Conservation (phyloP, 805 yeast species). For the Starmerella kuoi region DNA sequence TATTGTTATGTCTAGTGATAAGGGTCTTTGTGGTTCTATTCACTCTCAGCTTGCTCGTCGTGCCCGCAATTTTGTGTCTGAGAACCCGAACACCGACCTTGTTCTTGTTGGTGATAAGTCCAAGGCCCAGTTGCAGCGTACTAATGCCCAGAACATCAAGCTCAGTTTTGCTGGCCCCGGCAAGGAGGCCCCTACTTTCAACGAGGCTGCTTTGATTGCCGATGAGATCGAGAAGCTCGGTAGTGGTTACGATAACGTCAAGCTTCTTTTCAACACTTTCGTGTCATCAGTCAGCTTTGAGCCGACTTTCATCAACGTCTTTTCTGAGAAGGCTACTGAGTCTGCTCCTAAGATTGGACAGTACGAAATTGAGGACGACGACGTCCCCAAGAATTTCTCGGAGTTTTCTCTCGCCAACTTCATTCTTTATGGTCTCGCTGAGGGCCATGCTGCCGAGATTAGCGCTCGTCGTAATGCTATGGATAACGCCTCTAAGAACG, state of each 20-base stretch:
- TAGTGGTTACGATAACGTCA: slow-evolving; percentile 54
- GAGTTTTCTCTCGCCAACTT: slow-evolving; percentile 87
- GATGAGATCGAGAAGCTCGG: slow-evolving; percentile 61
- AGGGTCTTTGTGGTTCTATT: slow-evolving; percentile 97
- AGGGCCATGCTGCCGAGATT: slow-evolving; percentile 96
- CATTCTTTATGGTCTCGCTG: slow-evolving; percentile 83
- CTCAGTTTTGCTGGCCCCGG: slow-evolving; percentile 84
- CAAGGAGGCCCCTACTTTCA: slow-evolving; percentile 90
- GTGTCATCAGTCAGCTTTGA: slow-evolving; percentile 81
- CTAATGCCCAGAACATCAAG: slow-evolving; percentile 54
- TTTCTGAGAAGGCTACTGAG: slow-evolving; percentile 57
- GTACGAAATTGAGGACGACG: slow-evolving; percentile 56
- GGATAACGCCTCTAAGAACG: slow-evolving; percentile 99
- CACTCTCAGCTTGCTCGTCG: slow-evolving; percentile 90
- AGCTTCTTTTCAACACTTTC: slow-evolving; percentile 78
- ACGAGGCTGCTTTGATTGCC: slow-evolving; percentile 78
- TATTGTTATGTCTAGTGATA: slow-evolving; percentile 87
- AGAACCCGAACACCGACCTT: slow-evolving; percentile 57
- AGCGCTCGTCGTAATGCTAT: slow-evolving; percentile 99
- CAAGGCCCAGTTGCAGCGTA: slow-evolving; percentile 78
- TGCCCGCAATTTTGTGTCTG: slow-evolving; percentile 56
- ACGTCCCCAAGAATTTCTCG: slow-evolving; percentile 35
- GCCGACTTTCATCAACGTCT: slow-evolving; percentile 60
- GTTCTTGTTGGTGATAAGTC: slow-evolving; percentile 91
- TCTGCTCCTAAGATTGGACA: slow-evolving; percentile 74